Evolutionary conservation across 306 rosid genomes (phyloP).

Genomic region (Vigna trinervia): DNA sequence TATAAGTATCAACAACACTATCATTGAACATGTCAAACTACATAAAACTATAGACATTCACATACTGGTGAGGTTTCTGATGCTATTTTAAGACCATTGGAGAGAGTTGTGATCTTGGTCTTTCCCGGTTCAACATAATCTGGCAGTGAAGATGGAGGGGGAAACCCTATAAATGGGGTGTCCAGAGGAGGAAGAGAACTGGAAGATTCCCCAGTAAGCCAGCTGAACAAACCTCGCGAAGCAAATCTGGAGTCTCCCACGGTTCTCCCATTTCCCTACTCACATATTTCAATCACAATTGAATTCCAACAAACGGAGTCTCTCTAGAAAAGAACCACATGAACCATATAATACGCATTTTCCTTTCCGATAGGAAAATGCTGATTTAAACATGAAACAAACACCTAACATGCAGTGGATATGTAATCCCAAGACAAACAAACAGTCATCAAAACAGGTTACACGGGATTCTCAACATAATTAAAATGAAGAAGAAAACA

Average conservation of each 20-base stretch:
- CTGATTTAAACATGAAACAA: slow-evolving; percentile 20
- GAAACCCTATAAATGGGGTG: slow-evolving; percentile 13
- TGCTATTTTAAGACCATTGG: slow-evolving; percentile 27
- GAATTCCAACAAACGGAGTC: slow-evolving; percentile 2
- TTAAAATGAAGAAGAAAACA: neutral
- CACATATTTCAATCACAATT: neutral
- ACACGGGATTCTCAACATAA: neutral
- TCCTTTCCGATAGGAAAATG: neutral
- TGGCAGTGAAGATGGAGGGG: slow-evolving; percentile 21
- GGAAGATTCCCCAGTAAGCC: slow-evolving; percentile 15
- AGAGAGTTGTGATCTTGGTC: slow-evolving; percentile 23
- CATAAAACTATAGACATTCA: neutral
- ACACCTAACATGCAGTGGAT: neutral
- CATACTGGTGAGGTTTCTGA: slow-evolving; percentile 24
- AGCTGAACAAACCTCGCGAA: neutral
- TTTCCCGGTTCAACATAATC: slow-evolving; percentile 29
- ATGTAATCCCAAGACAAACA: neutral
- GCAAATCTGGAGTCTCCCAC: slow-evolving; percentile 3
- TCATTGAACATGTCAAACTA: neutral
- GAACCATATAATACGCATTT: neutral
- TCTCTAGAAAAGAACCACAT: neutral
- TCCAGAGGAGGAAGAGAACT: slow-evolving; percentile 5
- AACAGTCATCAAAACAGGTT: slow-evolving; percentile 1
- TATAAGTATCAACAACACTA: neutral
- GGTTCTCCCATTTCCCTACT: slow-evolving; percentile 11